Conservation (phyloP, 75 land plant genomes). For the Selaginella moellendorffii region DNA sequence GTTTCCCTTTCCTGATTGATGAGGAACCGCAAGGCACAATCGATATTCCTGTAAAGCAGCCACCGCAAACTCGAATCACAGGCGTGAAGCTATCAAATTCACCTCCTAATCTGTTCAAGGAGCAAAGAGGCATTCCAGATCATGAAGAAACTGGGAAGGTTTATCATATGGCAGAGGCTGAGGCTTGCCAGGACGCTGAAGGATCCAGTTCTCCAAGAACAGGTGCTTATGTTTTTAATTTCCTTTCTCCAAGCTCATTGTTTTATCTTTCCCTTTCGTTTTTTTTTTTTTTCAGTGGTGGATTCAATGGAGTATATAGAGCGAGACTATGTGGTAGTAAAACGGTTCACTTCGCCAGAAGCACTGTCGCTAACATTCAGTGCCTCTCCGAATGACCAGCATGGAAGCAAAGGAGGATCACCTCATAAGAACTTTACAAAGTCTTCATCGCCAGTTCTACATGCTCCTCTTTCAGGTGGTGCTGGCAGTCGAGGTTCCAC, state of each 20-base stretch:
- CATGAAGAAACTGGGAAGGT: too few relatives aligned
- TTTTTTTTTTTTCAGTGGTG: conserved; percentile 10
- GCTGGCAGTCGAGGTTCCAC: conserved; percentile 8
- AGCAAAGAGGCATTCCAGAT: not conserved
- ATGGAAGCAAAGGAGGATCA: conserved; percentile 27
- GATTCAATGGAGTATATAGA: conserved; percentile 72
- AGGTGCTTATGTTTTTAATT: conserved; percentile 10
- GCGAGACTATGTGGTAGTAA: conserved; percentile 82
- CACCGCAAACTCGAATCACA: not conserved
- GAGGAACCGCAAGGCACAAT: conserved; percentile 40
- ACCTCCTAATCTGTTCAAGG: not conserved
- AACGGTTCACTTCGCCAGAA: conserved; percentile 39
- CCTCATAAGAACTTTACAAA: conserved; percentile 15
- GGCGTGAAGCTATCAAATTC: not conserved
- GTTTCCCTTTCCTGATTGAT: conserved; percentile 57
- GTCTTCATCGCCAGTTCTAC: not conserved
- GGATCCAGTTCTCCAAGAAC: conserved; percentile 15
- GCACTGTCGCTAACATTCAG: conserved; percentile 34
- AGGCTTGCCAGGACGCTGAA: conserved; percentile 10
- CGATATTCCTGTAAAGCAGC: too few relatives aligned
- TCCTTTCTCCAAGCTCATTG: not conserved
- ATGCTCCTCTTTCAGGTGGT: not conserved
- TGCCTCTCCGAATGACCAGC: conserved; percentile 30
- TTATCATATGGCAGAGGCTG: too few relatives aligned
- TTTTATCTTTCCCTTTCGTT: not conserved